A percentile compares a stretch with the other conserved stretches of the same genome.
Conservation (phyloP, 2,329 filamentous ascomycete species). For the Penicillium capsulatum region DNA sequence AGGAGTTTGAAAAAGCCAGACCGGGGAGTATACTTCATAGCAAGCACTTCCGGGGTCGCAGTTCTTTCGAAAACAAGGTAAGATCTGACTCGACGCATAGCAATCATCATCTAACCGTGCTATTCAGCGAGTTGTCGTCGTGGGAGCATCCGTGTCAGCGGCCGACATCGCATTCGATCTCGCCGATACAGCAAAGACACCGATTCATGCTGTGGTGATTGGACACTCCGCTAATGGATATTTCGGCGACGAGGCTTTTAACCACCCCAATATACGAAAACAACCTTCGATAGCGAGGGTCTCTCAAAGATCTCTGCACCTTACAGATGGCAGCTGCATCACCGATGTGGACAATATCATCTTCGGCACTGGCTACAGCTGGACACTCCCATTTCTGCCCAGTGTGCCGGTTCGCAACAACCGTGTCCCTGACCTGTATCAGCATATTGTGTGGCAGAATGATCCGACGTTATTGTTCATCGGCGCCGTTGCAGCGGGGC, state of each 20-base stretch:
- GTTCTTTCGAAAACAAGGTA: no score
- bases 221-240: constrained; percentile 51
- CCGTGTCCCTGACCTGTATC: constrained; percentile 33
- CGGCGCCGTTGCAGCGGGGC: constrained; percentile 42
- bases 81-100: no score
- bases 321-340: constrained; percentile 53
- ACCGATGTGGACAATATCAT: constrained; percentile 58
- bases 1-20: constrained; percentile 36
- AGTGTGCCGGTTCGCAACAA: constrained; percentile 40
- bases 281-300: constrained; percentile 29
- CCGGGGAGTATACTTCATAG: constrained; percentile 42
- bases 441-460: constrained; percentile 34
- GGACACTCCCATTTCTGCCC: constrained; percentile 60
- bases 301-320: constrained; percentile 50
- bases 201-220: constrained; percentile 53
- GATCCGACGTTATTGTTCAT: constrained; percentile 35
- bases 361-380: constrained; percentile 64
- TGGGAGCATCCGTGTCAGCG: constrained; percentile 62
- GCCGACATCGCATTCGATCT: constrained; percentile 59
- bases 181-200: constrained; percentile 43
- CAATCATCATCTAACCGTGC: no score
- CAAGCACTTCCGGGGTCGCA: constrained; percentile 37
- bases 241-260: constrained; percentile 57
- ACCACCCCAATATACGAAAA: constrained; percentile 48
- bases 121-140: constrained; percentile 58